Evolutionary conservation across 208 protist species (phyloP), one percentile per base, ranked within the genome.

Genomic region (Wallacemonas rigidus): DNA sequence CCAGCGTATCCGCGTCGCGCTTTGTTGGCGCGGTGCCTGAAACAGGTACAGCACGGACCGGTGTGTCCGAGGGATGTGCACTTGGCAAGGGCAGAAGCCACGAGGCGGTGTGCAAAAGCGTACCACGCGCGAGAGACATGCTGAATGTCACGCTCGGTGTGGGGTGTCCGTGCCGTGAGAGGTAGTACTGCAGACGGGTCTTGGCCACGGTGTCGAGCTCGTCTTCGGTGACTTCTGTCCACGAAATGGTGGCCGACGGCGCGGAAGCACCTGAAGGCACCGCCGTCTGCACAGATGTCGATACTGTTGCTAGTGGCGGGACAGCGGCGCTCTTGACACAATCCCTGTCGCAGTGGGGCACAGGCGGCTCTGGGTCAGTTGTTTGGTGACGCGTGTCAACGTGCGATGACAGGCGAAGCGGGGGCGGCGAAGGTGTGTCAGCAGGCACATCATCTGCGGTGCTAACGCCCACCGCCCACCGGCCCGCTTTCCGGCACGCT

Each of bases 1-100:
- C 84, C 11, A 96, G 78, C n/a, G 84, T 43, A 17, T 97, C 93
- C 15, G 93, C 91, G 62, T 97, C 93, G 35, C 82, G 85, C 69
- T 92, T 90, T 0, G 89, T 92, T 39, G 81, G 64, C 9, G 91
- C 91, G 4, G 80, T 75, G 12, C 93, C 90, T 3, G 77, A 71
- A 41, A 86, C 87, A 40, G 45, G 71, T 74, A 57, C 80, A 64
- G 57, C 63, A 2, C 57, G 48, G 35, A 14, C 15, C 51, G 50
- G 45, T 47, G 70, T 48, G 4, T 51, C 3, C 35, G 57, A 11
- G 14, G 58, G 45, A 17, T 17, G 15, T 1, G 3, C n/a, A 58
- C n/a, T 15, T 38, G 84, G 80, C 40, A 90, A 47, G 9, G 89
- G 90, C 51, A 95, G 47, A 2, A 50, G 48, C 73, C 79, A 76